These are phyloP conservation scores for Leucocoprinus birnbaumii DNA, from an alignment of 768 basidiomycete species.

Conservation along the genomic window DNA sequence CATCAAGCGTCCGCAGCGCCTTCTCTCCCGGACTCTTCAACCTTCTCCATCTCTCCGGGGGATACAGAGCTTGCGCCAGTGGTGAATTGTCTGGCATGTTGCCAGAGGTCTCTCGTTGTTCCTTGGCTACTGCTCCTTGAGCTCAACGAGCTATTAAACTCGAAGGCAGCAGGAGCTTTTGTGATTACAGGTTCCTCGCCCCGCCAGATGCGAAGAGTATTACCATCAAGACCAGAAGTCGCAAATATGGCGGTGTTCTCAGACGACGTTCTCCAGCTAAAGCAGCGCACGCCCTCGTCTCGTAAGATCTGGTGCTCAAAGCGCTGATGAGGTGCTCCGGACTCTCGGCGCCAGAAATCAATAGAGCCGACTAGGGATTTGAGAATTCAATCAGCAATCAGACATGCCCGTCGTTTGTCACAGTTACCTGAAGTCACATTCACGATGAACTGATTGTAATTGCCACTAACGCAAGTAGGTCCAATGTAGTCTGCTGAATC, in stretches of 20 bases:
- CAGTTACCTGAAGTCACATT: constrained; percentile 4
- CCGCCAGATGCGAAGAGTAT: constrained; percentile 1
- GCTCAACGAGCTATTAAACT: background rate
- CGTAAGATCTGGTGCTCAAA: constrained; percentile 1
- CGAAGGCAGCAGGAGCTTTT: background rate
- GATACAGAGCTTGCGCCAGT: background rate
- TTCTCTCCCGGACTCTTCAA: background rate
- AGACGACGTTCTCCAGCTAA: constrained; percentile 6
- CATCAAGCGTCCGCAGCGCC: too few species aligned
- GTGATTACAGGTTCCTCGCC: constrained; percentile 5
- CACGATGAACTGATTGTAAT: constrained; percentile 6
- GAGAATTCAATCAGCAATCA: background rate
- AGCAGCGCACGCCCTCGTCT: constrained; percentile 2
- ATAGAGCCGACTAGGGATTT: constrained; percentile 2
- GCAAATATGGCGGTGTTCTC: constrained; percentile 3
- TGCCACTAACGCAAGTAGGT: constrained; percentile 4
- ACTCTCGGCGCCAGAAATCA: constrained; percentile 8
- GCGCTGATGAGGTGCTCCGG: constrained; percentile 2
- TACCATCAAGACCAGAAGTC: background rate
- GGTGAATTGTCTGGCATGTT: background rate
- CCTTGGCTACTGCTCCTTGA: background rate
- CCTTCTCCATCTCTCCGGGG: background rate
- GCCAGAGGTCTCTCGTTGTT: background rate
- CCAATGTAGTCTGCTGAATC: background rate
- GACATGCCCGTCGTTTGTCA: background rate